Conservation (phyloP, 108 stramenopile species). For the Mediolabrus comicus region DNA sequence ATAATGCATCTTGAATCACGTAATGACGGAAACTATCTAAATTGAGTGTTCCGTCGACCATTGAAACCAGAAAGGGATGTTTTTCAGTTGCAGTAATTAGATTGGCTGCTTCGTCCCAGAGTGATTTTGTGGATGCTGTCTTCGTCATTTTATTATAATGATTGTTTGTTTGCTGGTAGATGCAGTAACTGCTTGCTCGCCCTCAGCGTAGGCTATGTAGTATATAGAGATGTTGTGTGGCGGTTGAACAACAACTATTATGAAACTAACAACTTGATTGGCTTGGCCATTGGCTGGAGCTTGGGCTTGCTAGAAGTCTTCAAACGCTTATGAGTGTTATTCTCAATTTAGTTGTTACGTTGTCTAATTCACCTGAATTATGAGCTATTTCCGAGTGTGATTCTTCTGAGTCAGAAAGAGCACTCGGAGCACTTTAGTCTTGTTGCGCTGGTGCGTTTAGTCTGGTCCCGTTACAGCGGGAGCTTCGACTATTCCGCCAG, state of each 20-base stretch:
- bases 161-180: too few species aligned
- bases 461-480: not conserved
- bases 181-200: too few species aligned
- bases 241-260: too few species aligned
- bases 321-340: not conserved
- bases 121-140: too few species aligned
- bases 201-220: too few species aligned
- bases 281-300: too few species aligned
- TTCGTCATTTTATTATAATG: too few species aligned
- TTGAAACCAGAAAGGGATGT: constrained; percentile 81
- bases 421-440: not conserved
- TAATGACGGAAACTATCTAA: constrained; percentile 76
- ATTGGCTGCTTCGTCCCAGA: constrained; percentile 69
- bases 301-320: not conserved
- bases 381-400: too few species aligned
- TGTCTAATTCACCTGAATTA: not conserved
- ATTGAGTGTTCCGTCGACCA: constrained; percentile 73
- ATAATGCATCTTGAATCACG: constrained; percentile 77
- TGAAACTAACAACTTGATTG: too few species aligned
- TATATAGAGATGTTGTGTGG: too few species aligned
- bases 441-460: not conserved
- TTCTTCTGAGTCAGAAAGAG: not conserved
- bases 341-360: too few species aligned
- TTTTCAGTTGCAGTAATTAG: constrained; percentile 71
- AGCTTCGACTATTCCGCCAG: not conserved